Percentiles rank a stretch among this genome's conserved stretches.
Evolutionary conservation across 805 yeast species (phyloP).

Genomic region (Alloascoidea hylecoeti): DNA sequence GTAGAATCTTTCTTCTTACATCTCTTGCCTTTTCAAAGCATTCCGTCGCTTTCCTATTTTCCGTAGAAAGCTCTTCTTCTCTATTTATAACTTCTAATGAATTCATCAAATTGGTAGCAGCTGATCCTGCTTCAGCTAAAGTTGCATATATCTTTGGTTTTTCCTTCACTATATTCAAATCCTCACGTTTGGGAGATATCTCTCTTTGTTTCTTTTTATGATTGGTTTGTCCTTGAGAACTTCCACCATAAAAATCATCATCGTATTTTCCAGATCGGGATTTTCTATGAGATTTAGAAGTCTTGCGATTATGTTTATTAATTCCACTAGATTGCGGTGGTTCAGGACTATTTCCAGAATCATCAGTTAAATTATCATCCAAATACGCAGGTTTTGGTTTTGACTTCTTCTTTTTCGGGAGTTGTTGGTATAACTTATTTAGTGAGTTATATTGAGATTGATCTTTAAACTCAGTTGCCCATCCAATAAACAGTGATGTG

Average conservation of each 20-base stretch:
- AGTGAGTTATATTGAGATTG: conserved; percentile 33
- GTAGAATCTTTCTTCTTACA: conserved; percentile 62
- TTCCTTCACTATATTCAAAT: conserved; percentile 53
- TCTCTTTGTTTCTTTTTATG: conserved; percentile 25
- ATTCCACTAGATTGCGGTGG: too few relatives aligned
- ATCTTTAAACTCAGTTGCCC: conserved; percentile 48
- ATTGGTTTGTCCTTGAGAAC: too few relatives aligned
- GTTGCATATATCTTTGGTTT: conserved; percentile 55
- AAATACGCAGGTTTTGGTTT: conserved; percentile 13
- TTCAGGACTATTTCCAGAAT: conserved; percentile 4
- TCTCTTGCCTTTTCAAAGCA: conserved; percentile 64
- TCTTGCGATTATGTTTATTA: conserved; percentile 1
- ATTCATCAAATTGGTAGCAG: conserved; percentile 59
- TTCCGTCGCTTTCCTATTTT: conserved; percentile 42
- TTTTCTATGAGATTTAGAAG: conserved; percentile 1
- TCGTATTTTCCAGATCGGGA: too few relatives aligned
- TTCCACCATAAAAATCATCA: too few relatives aligned
- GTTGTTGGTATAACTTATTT: conserved; percentile 27
- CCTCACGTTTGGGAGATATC: conserved; percentile 43
- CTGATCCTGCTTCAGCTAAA: conserved; percentile 64
- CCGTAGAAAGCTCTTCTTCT: conserved; percentile 38
- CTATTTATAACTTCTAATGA: conserved; percentile 29
- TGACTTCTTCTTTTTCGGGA: conserved; percentile 22
- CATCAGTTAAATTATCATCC: conserved; percentile 8
- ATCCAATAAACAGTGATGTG: conserved; percentile 38